A percentile compares a stretch with the other conserved stretches of the same genome.
phyloP scores from a whole-genome alignment of 1,284 basidiomycete species.

The Lignosus rhinocerotis region DNA sequence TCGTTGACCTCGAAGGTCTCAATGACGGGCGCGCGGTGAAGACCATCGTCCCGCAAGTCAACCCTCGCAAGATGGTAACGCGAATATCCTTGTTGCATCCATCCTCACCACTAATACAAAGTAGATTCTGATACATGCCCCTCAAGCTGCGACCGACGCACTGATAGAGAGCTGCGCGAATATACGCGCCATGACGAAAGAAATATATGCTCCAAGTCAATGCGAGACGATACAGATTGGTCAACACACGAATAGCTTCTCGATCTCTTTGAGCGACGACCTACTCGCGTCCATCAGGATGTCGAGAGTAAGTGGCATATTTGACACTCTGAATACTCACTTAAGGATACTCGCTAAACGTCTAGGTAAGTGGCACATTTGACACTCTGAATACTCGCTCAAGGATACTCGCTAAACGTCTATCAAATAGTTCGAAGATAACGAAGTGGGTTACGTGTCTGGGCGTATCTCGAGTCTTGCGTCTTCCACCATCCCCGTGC shows the following conservation, averaged over 20 bases:
- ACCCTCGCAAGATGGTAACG: conserved; percentile 85
- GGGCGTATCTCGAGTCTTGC: conserved; percentile 83
- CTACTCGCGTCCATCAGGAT: conserved; percentile 80
- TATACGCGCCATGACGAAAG: conserved; percentile 85
- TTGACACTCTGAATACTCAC: background rate
- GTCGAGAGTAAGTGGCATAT: conserved; percentile 69
- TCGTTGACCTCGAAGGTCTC: conserved; percentile 93
- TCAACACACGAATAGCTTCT: conserved; percentile 94
- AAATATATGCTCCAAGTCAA: conserved; percentile 79
- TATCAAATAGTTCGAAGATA: conserved; percentile 84
- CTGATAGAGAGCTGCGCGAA: conserved; percentile 81
- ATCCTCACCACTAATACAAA: conserved; percentile 33
- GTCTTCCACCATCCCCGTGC: conserved; percentile 72
- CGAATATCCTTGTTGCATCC: background rate
- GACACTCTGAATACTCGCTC: background rate
- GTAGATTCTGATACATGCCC: conserved; percentile 87
- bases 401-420: conserved; percentile 1
- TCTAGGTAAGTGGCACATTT: too few species aligned
- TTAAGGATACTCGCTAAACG: background rate
- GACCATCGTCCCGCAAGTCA: conserved; percentile 94
- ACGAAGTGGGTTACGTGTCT: conserved; percentile 90
- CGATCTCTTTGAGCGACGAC: conserved; percentile 90
- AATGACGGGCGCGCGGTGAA: conserved; percentile 97
- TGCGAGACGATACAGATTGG: conserved; percentile 87
- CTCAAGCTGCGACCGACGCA: conserved; percentile 62